Base-by-base conservation (phyloP, 2,329 filamentous ascomycete species). In the Cladophialophora carrionii region DNA sequence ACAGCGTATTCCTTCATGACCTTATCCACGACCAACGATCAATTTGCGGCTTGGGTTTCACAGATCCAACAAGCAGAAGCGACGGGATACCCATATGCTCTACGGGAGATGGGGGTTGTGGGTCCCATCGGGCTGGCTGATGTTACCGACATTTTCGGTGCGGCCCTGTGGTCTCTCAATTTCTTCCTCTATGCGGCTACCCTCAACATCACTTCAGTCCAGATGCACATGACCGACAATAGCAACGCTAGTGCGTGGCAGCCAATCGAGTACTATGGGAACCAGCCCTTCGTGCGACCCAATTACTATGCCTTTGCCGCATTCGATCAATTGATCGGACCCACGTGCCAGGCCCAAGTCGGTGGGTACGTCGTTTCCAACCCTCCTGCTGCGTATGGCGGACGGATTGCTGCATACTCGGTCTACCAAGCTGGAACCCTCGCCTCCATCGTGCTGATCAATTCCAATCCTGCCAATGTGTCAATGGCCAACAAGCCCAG, bases 151-250 rank as follows among this genome's bases (percentile, higher is more conserved):
- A 78, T 78, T 0, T 82, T 83, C 64, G 81, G 79, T 43, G 78
- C 81, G n/a, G 76, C 81, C 17, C 75, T 84, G 17, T 84, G 82
- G 81, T 80, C 79, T 9, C 76, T 84, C 57, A 84, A 84, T 73
- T 84, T 83, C 73, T 78, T 83, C 67, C 75, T 82, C 14, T 84
- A 83, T 72, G 74, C 78, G 3, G 80, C 82, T 7, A 78, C 78
- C 5, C 75, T 82, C 48, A 81, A 80, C 65, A 78, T 84, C 58
- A 74, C 76, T 0, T 79, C 79, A 8, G 80, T 84, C 2, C 77
- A 82, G 66, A 79, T 84, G 76, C 82, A 84, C 76, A 83, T 84
- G 81, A 84, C 82, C 9, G 81, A 82, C 72, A 82, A 82, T 72
- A 82, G 81, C 65, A 80, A 80, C 68, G 80, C 81, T 6, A 78